Percentiles rank a stretch among this genome's conserved stretches.
phyloP scores from a whole-genome alignment of 495 filamentous ascomycete genomes.

The Penicillium lagena region DNA sequence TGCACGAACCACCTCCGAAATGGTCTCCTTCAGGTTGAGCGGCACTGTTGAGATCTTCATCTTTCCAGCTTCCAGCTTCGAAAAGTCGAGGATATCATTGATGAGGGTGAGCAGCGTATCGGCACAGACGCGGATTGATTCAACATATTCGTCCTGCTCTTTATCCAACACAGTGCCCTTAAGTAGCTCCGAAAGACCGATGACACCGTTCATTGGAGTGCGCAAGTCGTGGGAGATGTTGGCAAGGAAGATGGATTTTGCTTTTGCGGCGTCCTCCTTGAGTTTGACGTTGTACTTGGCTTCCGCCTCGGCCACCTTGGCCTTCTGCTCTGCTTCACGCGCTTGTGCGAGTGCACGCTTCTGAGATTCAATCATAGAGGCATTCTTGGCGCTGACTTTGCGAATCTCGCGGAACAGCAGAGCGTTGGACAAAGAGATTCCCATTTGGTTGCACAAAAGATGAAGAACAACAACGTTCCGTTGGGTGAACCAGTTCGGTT shows the following conservation, averaged over 20 bases:
- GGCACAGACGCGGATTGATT: constrained; percentile 84
- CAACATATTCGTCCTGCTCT: constrained; percentile 87
- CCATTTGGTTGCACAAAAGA: constrained; percentile 82
- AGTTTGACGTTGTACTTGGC: constrained; percentile 82
- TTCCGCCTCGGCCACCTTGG: constrained; percentile 73
- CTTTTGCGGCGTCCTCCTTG: constrained; percentile 85
- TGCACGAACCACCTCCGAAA: constrained; percentile 80
- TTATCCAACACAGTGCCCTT: constrained; percentile 68
- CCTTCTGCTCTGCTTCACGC: constrained; percentile 73
- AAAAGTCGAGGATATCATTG: constrained; percentile 92
- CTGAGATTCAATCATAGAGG: constrained; percentile 82
- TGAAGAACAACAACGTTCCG: constrained; percentile 80
- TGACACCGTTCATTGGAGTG: constrained; percentile 83
- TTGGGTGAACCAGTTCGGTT: constrained; percentile 80
- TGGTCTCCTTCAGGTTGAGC: constrained; percentile 77
- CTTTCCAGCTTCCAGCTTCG: constrained; percentile 89
- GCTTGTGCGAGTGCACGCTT: constrained; percentile 75
- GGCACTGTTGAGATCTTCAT: constrained; percentile 89
- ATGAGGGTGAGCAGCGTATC: constrained; percentile 89
- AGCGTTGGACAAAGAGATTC: constrained; percentile 83
- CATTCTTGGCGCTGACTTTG: constrained; percentile 74
- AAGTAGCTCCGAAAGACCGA: constrained; percentile 82
- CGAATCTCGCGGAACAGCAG: constrained; percentile 74
- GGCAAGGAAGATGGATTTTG: constrained; percentile 87
- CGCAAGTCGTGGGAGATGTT: constrained; percentile 87